phyloP scores from a whole-genome alignment of 2,329 filamentous ascomycete species.

The Colletotrichum plurivorum region DNA sequence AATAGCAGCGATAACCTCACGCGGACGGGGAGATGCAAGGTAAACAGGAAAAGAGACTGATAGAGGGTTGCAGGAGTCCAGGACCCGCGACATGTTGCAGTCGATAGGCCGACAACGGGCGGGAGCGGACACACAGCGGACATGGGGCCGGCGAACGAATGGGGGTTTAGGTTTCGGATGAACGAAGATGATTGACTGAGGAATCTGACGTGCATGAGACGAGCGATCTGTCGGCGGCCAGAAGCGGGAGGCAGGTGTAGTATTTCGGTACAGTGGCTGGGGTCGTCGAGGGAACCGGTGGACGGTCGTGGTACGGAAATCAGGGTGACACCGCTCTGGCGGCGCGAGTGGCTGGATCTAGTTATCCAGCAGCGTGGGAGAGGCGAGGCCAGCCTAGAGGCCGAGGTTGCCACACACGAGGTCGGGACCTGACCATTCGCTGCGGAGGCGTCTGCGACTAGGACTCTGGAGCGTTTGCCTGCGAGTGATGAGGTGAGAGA shows the following conservation, averaged over 20 bases:
- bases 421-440: background rate
- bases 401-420: conserved; percentile 7
- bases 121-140: conserved; percentile 24
- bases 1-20: conserved; percentile 3
- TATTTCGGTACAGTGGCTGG: conserved; percentile 2
- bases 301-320: conserved; percentile 29
- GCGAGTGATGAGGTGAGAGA: too few species aligned
- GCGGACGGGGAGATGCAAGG: background rate
- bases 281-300: conserved; percentile 1
- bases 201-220: conserved; percentile 39
- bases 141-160: conserved; percentile 27
- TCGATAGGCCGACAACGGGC: conserved; percentile 18
- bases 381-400: conserved; percentile 31
- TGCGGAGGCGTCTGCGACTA: background rate
- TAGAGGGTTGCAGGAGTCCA: background rate
- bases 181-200: conserved; percentile 19
- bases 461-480: too few species aligned
- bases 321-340: conserved; percentile 20
- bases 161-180: conserved; percentile 15
- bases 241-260: conserved; percentile 25
- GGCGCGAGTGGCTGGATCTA: conserved; percentile 34
- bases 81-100: background rate
- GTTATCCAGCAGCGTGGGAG: conserved; percentile 30
- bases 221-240: conserved; percentile 35
- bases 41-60: conserved; percentile 9